A percentile compares a stretch with the other conserved stretches of the same genome.
Evolutionary conservation across 208 protist species (phyloP).

Genomic region (Trypanosoma avium): DNA sequence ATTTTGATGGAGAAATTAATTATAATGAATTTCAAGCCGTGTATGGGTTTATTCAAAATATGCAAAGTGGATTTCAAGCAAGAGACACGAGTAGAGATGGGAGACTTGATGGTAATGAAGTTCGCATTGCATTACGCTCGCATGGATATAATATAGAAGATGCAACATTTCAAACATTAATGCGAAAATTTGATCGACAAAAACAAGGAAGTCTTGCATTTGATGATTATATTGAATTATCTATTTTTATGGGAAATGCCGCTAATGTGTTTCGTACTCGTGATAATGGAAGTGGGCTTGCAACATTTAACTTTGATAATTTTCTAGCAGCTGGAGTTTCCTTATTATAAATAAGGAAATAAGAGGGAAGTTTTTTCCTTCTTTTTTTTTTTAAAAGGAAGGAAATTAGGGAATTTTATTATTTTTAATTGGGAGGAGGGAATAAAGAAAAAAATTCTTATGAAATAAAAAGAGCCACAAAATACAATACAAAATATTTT

Average conservation of each 20-base stretch:
- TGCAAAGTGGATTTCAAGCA: slow-evolving; percentile 66
- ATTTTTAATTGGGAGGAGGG: too few relatives aligned
- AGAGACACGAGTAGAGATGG: slow-evolving; percentile 57
- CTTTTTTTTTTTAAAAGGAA: too few relatives aligned
- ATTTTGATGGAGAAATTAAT: slow-evolving; percentile 57
- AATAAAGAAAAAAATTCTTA: too few relatives aligned
- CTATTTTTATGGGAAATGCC: slow-evolving; percentile 77
- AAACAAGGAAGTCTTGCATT: slow-evolving; percentile 71
- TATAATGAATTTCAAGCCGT: slow-evolving; percentile 80
- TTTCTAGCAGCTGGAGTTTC: slow-evolving; percentile 59
- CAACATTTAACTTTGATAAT: slow-evolving; percentile 75
- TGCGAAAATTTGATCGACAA: slow-evolving; percentile 86
- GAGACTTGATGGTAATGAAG: slow-evolving; percentile 65
- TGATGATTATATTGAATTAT: slow-evolving; percentile 90
- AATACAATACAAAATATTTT: too few relatives aligned
- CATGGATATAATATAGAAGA: slow-evolving; percentile 62
- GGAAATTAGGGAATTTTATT: background rate
- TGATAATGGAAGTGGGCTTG: slow-evolving; percentile 65
- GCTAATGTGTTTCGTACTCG: slow-evolving; percentile 76
- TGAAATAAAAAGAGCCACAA: too few relatives aligned
- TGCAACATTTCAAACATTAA: slow-evolving; percentile 78
- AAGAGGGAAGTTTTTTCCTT: background rate
- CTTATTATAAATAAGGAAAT: slow-evolving; percentile 39
- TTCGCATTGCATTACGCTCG: slow-evolving; percentile 55
- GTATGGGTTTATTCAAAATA: slow-evolving; percentile 71